Evolutionary conservation across 306 rosid genomes (phyloP), one percentile per base, ranked within the genome.

Genomic region (Arachis stenosperma): DNA sequence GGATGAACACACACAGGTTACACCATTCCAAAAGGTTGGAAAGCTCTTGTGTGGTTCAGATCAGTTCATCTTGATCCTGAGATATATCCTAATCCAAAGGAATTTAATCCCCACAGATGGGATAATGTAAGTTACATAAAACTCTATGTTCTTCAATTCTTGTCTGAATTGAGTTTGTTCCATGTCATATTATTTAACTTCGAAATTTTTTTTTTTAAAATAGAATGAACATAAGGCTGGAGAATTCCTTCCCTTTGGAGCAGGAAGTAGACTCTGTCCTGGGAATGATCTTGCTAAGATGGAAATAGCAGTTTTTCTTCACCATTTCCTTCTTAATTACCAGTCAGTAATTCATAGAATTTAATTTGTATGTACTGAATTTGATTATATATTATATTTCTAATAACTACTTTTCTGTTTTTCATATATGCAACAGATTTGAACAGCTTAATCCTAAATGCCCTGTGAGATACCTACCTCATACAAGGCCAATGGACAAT

Each of bases 161-260:
- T 10, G 46, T 77, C 27, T 22, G 60, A 6, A 55, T 54, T 55
- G 46, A 33, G 46, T 52, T 63, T 9, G 3, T 22, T 61, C 6
- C 77, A 9, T 40, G 48, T 36, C 33, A 44, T 37, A 6, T 39
- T 12, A n/a, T 14, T 13, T 71, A 67, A 75, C 15, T 61, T 65
- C 27, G 27, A 27, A 6, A 65, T 70, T 61, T 37, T 59, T 53
- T 15, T 71, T 37, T 5, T 42, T 37, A n/a, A 54, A 37, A 10
- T 51, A 92, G 86, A 51, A 74, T 17, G 83, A 81, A 58, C 90
- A 87, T 47, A 90, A 84, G 76, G 93, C 93, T 0, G 97, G 90
- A 47, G 85, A 86, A 52, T 93, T 93, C 86, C 85, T 93, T 59
- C 98, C 98, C 69, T 93, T 93, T 69, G 98, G 97, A 79, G 87